Conservation (phyloP, 192 early-diverging fungal species). For the Podila epigama region DNA sequence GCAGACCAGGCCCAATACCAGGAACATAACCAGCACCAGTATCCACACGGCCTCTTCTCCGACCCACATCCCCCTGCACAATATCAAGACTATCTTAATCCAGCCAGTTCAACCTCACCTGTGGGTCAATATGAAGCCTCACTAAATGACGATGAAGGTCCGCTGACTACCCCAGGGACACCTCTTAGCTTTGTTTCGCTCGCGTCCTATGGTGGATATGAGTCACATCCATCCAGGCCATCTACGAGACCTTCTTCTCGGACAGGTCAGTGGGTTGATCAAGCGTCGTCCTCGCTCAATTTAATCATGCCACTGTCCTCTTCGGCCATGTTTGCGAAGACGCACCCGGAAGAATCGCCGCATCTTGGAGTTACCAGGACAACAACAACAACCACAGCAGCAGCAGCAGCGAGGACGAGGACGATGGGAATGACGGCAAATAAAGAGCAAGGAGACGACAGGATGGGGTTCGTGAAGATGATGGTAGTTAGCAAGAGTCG, state of each 20-base stretch:
- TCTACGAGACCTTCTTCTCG: slow-evolving; percentile 18
- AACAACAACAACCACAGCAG: no score
- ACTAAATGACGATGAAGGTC: slow-evolving; percentile 17
- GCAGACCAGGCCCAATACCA: background rate
- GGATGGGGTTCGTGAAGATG: slow-evolving; percentile 24
- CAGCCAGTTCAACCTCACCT: background rate
- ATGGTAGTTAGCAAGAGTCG: slow-evolving; percentile 18
- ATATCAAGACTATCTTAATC: background rate
- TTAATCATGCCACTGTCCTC: slow-evolving; percentile 35
- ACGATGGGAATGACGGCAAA: no score
- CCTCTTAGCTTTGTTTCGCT: slow-evolving; percentile 23
- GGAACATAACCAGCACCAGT: background rate
- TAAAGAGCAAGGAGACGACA: slow-evolving; percentile 20
- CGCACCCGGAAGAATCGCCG: no score
- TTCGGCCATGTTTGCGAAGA: slow-evolving; percentile 29
- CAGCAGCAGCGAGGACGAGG: no score
- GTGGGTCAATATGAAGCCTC: slow-evolving; percentile 8
- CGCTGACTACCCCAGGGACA: slow-evolving; percentile 4
- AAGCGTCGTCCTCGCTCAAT: slow-evolving; percentile 19
- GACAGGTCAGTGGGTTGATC: slow-evolving; percentile 30
- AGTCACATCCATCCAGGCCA: slow-evolving; percentile 22
- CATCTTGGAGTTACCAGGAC: no score
- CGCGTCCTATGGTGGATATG: slow-evolving; percentile 24
- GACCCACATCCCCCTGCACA: background rate
- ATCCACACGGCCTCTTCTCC: background rate